Percentiles rank a stretch among this genome's conserved stretches.
Evolutionary conservation across 129 eudicot genomes (phyloP).

Genomic region (Sambucus nigra): DNA sequence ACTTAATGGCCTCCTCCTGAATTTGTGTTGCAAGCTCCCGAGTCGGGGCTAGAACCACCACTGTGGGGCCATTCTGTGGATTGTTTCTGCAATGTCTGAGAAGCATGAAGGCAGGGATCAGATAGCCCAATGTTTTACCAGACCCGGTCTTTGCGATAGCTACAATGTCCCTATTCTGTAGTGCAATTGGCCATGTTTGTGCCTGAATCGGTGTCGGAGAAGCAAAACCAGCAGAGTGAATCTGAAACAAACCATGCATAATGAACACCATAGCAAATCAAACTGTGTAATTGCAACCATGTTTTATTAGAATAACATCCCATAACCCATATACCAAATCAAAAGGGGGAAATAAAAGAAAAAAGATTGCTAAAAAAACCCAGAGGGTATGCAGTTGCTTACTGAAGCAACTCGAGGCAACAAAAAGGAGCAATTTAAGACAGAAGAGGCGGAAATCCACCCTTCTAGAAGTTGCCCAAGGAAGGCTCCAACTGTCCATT

Average conservation of each 20-base stretch:
- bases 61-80: constrained; percentile 83
- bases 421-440: constrained; percentile 70
- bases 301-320: background rate
- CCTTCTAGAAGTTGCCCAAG: constrained; percentile 35
- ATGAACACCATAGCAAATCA: constrained; percentile 7
- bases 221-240: constrained; percentile 67
- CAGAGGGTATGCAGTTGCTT: constrained; percentile 74
- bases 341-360: constrained; percentile 10
- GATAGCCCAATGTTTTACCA: constrained; percentile 92
- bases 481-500: constrained; percentile 63
- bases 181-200: constrained; percentile 93
- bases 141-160: constrained; percentile 98
- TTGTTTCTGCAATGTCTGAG: constrained; percentile 55
- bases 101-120: constrained; percentile 80
- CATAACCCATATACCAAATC: background rate
- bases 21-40: constrained; percentile 95
- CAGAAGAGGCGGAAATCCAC: constrained; percentile 65
- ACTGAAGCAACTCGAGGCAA: constrained; percentile 98
- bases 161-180: constrained; percentile 73
- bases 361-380: constrained; percentile 21
- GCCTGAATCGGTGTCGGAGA: constrained; percentile 98
- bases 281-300: background rate
- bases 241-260: constrained; percentile 38
- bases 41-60: constrained; percentile 83
- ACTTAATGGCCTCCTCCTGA: constrained; percentile 85